Evolutionary conservation across 2,329 filamentous ascomycete genomes (phyloP), one percentile per base, ranked within the genome.

Genomic region (Pyrenophora seminiperda): DNA sequence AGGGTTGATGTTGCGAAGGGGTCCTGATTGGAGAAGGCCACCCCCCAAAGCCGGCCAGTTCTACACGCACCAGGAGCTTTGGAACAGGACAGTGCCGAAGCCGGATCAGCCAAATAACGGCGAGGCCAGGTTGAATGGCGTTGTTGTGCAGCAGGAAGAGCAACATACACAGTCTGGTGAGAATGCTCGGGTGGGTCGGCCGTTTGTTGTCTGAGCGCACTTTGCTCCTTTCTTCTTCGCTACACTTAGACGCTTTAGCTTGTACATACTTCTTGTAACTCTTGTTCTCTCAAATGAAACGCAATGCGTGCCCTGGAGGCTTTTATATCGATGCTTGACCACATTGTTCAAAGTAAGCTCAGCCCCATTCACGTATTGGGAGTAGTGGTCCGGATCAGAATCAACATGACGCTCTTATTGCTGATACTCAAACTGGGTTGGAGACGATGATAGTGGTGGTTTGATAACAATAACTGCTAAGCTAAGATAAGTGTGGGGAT

Each of bases 41-140:
- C 41, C 43, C n/a, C 52, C 51, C 2, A 31, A 41, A 7, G 46
- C 53, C 24, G 63, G 58, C 2, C 46, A 30, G 27, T 56, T 55
- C 7, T 68, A 66, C 18, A 62, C 62, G n/a, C 66, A 69, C 14
- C 49, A 62, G n/a, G 65, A 69, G 29, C 46, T 69, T 32, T 69
- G 66, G 65, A 61, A 62, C 10, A 54, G 58, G 11, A 27, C 40
- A 14, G 17, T 39, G 38, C 24, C 24, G 3, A 36, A 19, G 38
- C 11, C 13, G 11, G 14, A 7, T 7, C 14, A 14, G 32, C 18
- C 24, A 5, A 37, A 2, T 18, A 7, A 29, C 17, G 40, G 29
- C 4, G 48, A 51, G 24, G 17, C 38, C 15, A 43, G 17, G 17
- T 31, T 37, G 9, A 10, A 36, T 14, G 48, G 53, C 36, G 45